Evolutionary conservation across 805 yeast species (phyloP).

Genomic region (Saturnispora halmiae): DNA sequence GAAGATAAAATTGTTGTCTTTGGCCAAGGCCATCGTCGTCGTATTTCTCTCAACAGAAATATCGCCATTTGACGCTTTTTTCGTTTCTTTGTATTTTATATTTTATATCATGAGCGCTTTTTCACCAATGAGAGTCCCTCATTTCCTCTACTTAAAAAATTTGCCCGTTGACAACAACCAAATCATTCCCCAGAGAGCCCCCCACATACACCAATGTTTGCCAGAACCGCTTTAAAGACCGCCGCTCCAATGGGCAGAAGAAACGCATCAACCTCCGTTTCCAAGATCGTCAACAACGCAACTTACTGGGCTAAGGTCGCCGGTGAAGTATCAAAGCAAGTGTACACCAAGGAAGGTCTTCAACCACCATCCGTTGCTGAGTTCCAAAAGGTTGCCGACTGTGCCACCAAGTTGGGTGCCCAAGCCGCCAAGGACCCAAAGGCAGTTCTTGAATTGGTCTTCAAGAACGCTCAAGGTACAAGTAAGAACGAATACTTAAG

Average conservation of each 20-base stretch:
- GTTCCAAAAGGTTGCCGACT: constrained; percentile 64
- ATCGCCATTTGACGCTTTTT: not conserved
- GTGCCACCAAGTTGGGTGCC: constrained; percentile 38
- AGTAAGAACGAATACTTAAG: constrained; percentile 50
- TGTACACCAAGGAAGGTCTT: constrained; percentile 85
- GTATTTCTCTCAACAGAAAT: constrained; percentile 32
- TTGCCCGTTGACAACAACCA: not conserved
- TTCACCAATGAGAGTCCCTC: not conserved
- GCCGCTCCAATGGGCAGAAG: constrained; percentile 28
- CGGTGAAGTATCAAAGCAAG: constrained; percentile 52
- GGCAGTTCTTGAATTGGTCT: constrained; percentile 39
- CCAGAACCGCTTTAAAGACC: constrained; percentile 27
- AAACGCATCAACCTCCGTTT: constrained; percentile 30
- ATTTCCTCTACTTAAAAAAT: not conserved
- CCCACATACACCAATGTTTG: constrained; percentile 23
- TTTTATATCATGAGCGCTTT: not conserved
- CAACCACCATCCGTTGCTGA: constrained; percentile 81
- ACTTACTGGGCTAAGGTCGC: constrained; percentile 69
- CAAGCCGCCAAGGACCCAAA: constrained; percentile 50
- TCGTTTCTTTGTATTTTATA: not conserved
- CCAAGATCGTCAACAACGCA: constrained; percentile 40
- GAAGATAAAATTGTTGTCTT: constrained; percentile 61
- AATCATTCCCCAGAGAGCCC: not conserved
- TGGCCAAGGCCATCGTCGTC: constrained; percentile 67
- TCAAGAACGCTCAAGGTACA: constrained; percentile 31